These are phyloP conservation scores for Biscutella laevigata DNA, from an alignment of 441 rosid species.

Conservation along the genomic window DNA sequence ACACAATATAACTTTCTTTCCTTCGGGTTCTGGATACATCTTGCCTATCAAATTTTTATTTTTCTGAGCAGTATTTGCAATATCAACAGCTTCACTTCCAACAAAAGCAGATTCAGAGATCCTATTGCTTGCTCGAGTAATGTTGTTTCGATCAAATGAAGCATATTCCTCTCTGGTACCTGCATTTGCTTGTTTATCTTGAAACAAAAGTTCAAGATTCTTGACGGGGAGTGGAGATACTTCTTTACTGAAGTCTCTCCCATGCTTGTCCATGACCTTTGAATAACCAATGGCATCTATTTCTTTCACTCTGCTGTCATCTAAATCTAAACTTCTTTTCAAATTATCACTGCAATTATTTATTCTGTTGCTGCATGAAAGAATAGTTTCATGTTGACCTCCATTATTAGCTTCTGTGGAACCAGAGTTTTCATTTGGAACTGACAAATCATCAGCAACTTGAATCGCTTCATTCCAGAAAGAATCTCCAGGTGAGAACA, in stretches of 20 bases:
- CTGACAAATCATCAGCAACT: slow-evolving; percentile 74
- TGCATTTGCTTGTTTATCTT: slow-evolving; percentile 44
- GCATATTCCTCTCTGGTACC: slow-evolving; percentile 16
- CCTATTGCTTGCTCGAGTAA: slow-evolving; percentile 22
- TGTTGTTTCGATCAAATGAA: slow-evolving; percentile 22
- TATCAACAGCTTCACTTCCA: slow-evolving; percentile 25
- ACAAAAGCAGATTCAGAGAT: slow-evolving; percentile 33
- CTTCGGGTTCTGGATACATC: slow-evolving; percentile 24
- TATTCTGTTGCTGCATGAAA: slow-evolving; percentile 22
- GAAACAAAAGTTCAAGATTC: slow-evolving; percentile 67
- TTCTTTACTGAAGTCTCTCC: slow-evolving; percentile 32
- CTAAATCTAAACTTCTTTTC: slow-evolving; percentile 35
- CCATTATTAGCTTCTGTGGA: slow-evolving; percentile 25
- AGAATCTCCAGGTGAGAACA: slow-evolving; percentile 85
- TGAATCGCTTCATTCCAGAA: slow-evolving; percentile 96
- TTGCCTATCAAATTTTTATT: slow-evolving; percentile 29
- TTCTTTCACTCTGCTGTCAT: slow-evolving; percentile 33
- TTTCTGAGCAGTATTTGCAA: slow-evolving; percentile 20
- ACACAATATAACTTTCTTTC: slow-evolving; percentile 24
- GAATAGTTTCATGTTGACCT: slow-evolving; percentile 20
- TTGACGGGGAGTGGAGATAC: slow-evolving; percentile 71
- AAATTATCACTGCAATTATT: slow-evolving; percentile 28
- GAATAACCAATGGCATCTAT: slow-evolving; percentile 29
- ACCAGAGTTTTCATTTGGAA: slow-evolving; percentile 30
- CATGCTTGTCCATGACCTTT: slow-evolving; percentile 32